Evolutionary conservation across 2,329 filamentous ascomycete genomes (phyloP).

Genomic region (Gaeumannomyces sp.): DNA sequence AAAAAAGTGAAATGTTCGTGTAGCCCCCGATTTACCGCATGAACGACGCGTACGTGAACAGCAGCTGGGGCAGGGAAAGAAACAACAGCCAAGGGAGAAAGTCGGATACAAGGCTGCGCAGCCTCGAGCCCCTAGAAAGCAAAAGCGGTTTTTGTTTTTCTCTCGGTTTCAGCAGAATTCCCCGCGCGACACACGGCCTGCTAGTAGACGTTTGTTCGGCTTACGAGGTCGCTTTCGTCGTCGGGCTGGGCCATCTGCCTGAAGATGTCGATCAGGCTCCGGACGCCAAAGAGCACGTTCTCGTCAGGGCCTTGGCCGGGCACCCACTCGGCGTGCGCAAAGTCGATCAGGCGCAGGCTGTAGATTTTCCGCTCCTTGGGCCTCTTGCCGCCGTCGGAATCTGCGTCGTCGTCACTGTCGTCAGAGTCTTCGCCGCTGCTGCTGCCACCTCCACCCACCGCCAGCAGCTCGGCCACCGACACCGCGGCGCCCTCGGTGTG

Average conservation of each 20-base stretch:
- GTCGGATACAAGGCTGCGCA: not conserved
- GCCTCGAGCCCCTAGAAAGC: not conserved
- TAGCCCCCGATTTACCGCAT: not conserved
- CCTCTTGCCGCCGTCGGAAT: conserved; percentile 25
- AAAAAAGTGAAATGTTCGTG: not conserved
- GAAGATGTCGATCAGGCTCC: conserved; percentile 66
- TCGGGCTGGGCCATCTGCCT: conserved; percentile 46
- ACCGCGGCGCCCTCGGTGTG: not conserved
- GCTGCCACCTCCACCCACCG: not conserved
- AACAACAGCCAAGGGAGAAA: too few species aligned
- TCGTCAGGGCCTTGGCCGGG: conserved; percentile 80
- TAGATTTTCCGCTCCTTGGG: conserved; percentile 53
- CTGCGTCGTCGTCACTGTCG: conserved; percentile 32
- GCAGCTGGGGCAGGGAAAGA: too few species aligned
- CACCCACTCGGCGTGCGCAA: conserved; percentile 84
- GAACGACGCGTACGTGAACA: not conserved
- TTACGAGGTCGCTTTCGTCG: not conserved
- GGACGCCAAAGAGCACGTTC: conserved; percentile 70
- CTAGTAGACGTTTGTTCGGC: not conserved
- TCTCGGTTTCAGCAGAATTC: not conserved
- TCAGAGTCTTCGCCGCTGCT: conserved; percentile 17
- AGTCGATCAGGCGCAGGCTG: conserved; percentile 86
- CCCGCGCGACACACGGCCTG: not conserved
- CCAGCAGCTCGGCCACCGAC: conserved; percentile 12
- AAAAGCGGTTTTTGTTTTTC: not conserved